A percentile compares a stretch with the other conserved stretches of the same genome.
Evolutionary conservation across 352 stramenopile genomes (phyloP).

Genomic region (Globisporangium recalcitrans): DNA sequence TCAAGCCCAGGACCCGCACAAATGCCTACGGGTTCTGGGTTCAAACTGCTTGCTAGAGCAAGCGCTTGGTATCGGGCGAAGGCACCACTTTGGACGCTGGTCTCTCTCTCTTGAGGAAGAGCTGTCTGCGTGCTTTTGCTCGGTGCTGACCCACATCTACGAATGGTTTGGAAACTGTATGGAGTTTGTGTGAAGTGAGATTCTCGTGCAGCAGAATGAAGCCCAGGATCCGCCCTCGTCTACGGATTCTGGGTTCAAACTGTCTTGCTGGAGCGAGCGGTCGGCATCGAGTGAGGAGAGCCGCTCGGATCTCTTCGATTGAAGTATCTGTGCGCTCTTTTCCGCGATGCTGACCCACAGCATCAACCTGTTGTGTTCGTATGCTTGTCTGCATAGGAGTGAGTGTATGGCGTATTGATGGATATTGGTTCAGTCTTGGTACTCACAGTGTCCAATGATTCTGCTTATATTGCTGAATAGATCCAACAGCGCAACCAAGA

Average conservation of each 20-base stretch:
- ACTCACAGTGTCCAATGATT: neutral
- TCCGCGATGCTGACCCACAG: neutral
- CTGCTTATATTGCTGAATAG: neutral
- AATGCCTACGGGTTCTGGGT: neutral
- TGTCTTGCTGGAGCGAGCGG: neutral
- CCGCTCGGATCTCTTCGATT: neutral
- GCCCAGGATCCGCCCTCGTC: neutral
- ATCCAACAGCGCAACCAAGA: neutral
- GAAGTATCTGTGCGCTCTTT: neutral
- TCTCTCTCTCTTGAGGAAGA: neutral
- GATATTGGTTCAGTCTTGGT: neutral
- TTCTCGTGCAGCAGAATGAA: neutral
- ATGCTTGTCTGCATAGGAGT: neutral
- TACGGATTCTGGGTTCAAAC: neutral
- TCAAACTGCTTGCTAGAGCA: conserved; percentile 1
- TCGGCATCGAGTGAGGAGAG: neutral
- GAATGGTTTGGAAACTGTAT: neutral
- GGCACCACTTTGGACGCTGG: neutral
- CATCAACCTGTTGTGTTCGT: neutral
- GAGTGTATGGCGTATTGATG: too few relatives aligned
- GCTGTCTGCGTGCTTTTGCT: neutral
- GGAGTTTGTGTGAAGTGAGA: neutral
- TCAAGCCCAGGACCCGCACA: neutral
- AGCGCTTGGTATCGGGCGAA: neutral
- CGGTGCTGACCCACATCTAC: neutral